Evolutionary conservation across 2,329 filamentous ascomycete species (phyloP).

Genomic region (Immersiporthe knoxdaviesiana): DNA sequence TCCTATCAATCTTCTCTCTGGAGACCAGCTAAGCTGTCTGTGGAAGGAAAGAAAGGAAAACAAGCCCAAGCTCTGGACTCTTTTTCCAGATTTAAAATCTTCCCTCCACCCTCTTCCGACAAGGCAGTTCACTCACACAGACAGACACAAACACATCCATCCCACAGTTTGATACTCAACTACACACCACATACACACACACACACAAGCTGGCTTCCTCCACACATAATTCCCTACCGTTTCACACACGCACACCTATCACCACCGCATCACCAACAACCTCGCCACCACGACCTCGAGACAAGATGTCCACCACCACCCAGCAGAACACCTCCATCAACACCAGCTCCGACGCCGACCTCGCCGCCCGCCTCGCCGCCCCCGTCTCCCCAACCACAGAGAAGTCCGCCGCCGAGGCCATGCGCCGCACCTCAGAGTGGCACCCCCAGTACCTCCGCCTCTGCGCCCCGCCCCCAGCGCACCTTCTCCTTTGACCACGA

Average conservation of each 20-base stretch:
- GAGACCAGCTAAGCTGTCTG: neutral
- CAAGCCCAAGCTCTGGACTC: too few relatives aligned
- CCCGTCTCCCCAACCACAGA: conserved; percentile 30
- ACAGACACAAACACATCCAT: neutral
- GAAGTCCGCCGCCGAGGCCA: conserved; percentile 36
- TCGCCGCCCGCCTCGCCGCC: conserved; percentile 31
- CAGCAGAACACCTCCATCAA: conserved; percentile 23
- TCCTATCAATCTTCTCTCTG: neutral
- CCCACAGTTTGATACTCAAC: neutral
- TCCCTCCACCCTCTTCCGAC: neutral
- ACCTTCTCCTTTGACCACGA: conserved; percentile 60
- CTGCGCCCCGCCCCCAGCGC: conserved; percentile 44
- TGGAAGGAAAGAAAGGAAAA: too few relatives aligned
- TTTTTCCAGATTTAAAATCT: neutral
- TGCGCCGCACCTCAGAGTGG: conserved; percentile 47
- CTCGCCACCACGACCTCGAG: neutral
- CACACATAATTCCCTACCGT: neutral
- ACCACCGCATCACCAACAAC: neutral
- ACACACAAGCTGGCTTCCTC: neutral
- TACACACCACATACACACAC: conserved; percentile 1
- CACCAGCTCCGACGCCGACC: conserved; percentile 29
- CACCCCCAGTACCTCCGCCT: conserved; percentile 37
- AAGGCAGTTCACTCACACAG: neutral
- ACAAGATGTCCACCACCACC: conserved; percentile 21
- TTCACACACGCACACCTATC: conserved; percentile 2